phyloP scores from a whole-genome alignment of 2,329 filamentous ascomycete genomes.

The Colletotrichum eremochloae region DNA sequence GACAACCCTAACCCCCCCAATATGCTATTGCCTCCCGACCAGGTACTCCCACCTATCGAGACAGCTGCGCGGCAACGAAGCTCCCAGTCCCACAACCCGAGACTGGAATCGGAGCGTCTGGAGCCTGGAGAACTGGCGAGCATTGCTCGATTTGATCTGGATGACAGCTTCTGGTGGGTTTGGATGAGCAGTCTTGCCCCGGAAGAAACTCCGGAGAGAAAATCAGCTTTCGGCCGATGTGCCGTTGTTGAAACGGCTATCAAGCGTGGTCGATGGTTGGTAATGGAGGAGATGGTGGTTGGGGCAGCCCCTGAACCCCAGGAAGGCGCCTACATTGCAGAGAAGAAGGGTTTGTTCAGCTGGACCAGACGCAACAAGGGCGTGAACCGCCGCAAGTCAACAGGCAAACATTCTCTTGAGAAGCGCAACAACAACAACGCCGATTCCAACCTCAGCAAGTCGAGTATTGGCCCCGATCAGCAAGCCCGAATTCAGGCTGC shows the following conservation, averaged over 20 bases:
- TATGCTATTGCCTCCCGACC: constrained; percentile 89
- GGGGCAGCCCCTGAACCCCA: constrained; percentile 89
- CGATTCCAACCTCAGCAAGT: constrained; percentile 74
- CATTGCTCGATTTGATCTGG: constrained; percentile 86
- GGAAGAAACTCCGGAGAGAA: constrained; percentile 87
- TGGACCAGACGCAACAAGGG: constrained; percentile 80
- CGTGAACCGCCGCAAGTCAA: constrained; percentile 77
- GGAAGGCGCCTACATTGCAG: constrained; percentile 89
- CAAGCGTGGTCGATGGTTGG: constrained; percentile 85
- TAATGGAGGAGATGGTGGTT: constrained; percentile 97
- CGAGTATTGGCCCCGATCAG: constrained; percentile 89
- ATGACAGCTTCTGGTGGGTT: constrained; percentile 99
- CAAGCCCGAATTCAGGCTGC: constrained; percentile 94
- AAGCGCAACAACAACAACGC: constrained; percentile 60
- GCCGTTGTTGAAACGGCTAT: constrained; percentile 92
- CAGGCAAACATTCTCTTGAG: constrained; percentile 70
- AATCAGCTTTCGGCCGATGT: constrained; percentile 94
- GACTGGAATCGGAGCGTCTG: constrained; percentile 78
- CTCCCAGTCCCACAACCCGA: constrained; percentile 85
- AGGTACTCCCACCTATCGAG: constrained; percentile 88
- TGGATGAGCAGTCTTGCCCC: constrained; percentile 97
- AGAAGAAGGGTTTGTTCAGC: constrained; percentile 95
- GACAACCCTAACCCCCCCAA: constrained; percentile 75
- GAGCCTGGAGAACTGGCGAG: constrained; percentile 96
- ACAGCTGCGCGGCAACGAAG: constrained; percentile 80